Evolutionary conservation across 345 rosid genomes (phyloP).

Genomic region (Salix arbutifolia): DNA sequence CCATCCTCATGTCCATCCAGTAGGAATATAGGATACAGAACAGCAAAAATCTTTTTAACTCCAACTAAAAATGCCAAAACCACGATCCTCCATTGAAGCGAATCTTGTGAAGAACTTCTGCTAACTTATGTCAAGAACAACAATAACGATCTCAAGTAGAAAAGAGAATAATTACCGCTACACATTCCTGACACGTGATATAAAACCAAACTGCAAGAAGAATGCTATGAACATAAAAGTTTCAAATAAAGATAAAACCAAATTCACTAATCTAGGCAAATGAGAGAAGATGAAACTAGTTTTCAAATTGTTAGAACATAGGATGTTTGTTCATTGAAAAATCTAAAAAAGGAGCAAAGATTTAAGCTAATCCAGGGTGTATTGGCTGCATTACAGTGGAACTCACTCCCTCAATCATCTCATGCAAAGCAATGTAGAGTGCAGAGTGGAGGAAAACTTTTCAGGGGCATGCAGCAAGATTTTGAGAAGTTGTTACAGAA

Average conservation of each 20-base stretch:
- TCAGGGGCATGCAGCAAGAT: not conserved
- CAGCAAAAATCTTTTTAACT: constrained; percentile 34
- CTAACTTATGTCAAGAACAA: constrained; percentile 47
- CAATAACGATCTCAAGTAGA: constrained; percentile 21
- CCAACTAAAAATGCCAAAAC: constrained; percentile 41
- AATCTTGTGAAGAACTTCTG: constrained; percentile 47
- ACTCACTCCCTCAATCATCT: not conserved
- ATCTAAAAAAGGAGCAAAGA: too few species aligned
- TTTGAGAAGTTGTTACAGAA: not conserved
- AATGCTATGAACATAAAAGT: not conserved
- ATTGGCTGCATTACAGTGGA: not conserved
- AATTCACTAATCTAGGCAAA: not conserved
- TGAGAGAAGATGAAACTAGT: not conserved
- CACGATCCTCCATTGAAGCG: constrained; percentile 49
- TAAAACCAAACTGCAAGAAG: not conserved
- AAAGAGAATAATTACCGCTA: not conserved
- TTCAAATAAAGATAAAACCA: not conserved
- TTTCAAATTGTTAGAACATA: too few species aligned
- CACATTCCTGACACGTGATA: not conserved
- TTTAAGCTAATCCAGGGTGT: not conserved
- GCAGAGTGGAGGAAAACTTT: not conserved
- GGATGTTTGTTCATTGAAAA: too few species aligned
- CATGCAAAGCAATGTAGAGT: not conserved
- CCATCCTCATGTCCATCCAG: constrained; percentile 16
- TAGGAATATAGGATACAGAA: constrained; percentile 44